phyloP scores from a whole-genome alignment of 1,284 basidiomycete species.

The Cystobasidium slooffiae region DNA sequence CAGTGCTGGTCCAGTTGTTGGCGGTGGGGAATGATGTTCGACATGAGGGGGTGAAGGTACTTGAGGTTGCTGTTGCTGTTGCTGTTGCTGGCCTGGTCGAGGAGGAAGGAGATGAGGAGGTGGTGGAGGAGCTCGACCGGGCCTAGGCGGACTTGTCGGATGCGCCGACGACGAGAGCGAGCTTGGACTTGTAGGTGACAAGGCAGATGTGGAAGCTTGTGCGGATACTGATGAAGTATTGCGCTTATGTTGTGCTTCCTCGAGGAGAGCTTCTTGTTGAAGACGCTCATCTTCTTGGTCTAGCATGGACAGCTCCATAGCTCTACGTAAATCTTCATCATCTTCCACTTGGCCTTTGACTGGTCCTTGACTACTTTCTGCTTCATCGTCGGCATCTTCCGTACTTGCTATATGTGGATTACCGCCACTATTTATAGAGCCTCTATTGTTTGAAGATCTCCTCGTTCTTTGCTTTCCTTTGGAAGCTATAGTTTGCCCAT shows the following conservation, averaged over 20 bases:
- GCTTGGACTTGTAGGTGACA: not conserved
- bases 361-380: not conserved
- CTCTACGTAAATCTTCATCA: conserved; percentile 32
- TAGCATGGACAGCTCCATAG: conserved; percentile 22
- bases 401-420: not conserved
- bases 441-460: not conserved
- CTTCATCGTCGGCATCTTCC: not conserved
- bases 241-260: conserved; percentile 1
- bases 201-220: conserved; percentile 1
- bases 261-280: conserved; percentile 13
- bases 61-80: too few relatives aligned
- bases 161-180: not conserved
- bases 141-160: not conserved
- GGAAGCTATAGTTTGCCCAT: not conserved
- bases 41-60: not conserved
- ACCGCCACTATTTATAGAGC: not conserved
- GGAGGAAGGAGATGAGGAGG: conserved; percentile 12
- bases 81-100: not conserved
- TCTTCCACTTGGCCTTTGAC: not conserved
- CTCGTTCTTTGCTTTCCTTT: conserved; percentile 12
- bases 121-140: not conserved
- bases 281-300: conserved; percentile 17
- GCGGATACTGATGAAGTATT: not conserved
- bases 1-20: not conserved
- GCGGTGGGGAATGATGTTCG: not conserved